A percentile compares a stretch with the other conserved stretches of the same genome.
phyloP scores from a whole-genome alignment of 2,329 filamentous ascomycete genomes.

The Raffaelea ambrosiae region DNA sequence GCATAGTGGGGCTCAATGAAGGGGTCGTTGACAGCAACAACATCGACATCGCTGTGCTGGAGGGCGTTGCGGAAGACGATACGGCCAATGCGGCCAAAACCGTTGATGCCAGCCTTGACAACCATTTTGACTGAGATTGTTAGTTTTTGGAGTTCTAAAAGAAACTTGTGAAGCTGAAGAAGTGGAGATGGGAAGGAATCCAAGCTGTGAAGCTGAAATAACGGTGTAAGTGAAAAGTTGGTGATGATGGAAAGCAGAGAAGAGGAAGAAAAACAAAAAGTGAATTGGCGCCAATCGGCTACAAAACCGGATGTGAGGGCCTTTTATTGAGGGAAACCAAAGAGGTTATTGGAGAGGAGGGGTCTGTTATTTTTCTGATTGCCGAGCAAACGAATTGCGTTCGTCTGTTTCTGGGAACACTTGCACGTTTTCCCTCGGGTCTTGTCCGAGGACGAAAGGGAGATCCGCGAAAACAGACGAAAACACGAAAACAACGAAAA shows the following conservation, averaged over 20 bases:
- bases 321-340: not conserved
- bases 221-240: not conserved
- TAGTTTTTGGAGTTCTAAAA: conserved; percentile 3
- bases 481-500: not conserved
- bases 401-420: no score
- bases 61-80: conserved; percentile 98
- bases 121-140: conserved; percentile 34
- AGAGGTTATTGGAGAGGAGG: no score
- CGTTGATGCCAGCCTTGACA: conserved; percentile 93
- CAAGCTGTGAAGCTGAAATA: not conserved
- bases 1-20: conserved; percentile 98
- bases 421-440: no score
- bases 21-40: conserved; percentile 97
- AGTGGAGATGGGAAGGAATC: conserved; percentile 1
- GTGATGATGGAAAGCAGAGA: not conserved
- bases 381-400: not conserved
- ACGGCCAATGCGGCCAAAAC: conserved; percentile 98
- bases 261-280: no score
- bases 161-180: not conserved
- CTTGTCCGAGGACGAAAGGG: not conserved
- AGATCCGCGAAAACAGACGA: not conserved
- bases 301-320: no score
- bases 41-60: conserved; percentile 79
- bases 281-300: no score
- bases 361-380: not conserved